Base-by-base conservation (phyloP, 1,139 yeast genomes). In the Candida mesenterica region DNA sequence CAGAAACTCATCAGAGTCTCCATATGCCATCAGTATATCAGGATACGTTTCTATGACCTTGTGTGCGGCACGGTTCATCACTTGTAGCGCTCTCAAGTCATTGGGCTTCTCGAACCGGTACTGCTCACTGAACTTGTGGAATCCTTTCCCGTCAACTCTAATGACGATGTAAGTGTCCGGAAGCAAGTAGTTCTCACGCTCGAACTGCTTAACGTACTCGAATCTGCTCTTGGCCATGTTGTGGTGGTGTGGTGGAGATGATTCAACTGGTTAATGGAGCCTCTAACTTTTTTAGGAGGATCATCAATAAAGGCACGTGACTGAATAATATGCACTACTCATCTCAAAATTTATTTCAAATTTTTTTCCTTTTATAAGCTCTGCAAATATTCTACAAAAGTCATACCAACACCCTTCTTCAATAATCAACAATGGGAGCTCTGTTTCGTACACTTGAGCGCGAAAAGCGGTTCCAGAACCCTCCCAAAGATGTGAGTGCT, bases 1-100 rank as follows among this genome's bases (percentile, higher is more conserved):
- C 15, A 94, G 84, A 57, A 85, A 92, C 61, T 92, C 99, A 57
- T 92, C 99, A 23, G 95, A 83, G 52, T 92, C 97, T 0, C 99
- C 99, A 55, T 84, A 92, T 0, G 96, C 95, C 57, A 90, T 45
- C 15, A 81, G 53, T 1, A 88, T 74, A 45, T 94, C 98, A 7
- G 87, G 78, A 16, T 84, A 70, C 30, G 68, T 66, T 25, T 68
- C 61, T 71, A 87, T 74, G 6, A 89, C 73, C 32, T 75, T 72
- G 40, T 54, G 49, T 0, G 98, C 98, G 2, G 96, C 81, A 3
- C 70, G 66, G 59, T 89, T 92, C 90, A 94, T 89, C 39, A 89
- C 75, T 8, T 68, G 62, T 32, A 92, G 61, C 0, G 97, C 97
- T 24, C 77, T 58, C 20, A 61, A 44, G 60, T 92, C 99, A 54